A percentile compares a stretch with the other conserved stretches of the same genome.
Evolutionary conservation across 1,284 basidiomycete genomes (phyloP).

Genomic region (Pholiota adiposa): DNA sequence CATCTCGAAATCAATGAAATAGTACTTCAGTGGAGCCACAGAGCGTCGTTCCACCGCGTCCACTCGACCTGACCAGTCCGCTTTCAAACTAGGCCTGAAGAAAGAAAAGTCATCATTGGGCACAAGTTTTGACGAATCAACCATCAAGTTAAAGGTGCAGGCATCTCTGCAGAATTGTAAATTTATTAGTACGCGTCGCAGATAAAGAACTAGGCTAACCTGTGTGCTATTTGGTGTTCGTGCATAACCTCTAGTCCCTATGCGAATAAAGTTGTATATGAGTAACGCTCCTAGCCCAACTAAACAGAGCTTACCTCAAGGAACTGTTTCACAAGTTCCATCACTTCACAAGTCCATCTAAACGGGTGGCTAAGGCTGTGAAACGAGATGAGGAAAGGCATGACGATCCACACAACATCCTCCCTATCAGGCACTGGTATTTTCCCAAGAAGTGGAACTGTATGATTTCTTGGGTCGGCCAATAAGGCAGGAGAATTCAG

Average conservation of each 20-base stretch:
- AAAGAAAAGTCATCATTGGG: conserved; percentile 25
- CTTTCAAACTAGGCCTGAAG: neutral
- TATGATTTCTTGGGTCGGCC: conserved; percentile 4
- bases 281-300: neutral
- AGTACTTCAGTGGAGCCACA: conserved; percentile 6
- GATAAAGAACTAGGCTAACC: conserved; percentile 4
- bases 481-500: conserved; percentile 11
- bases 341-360: conserved; percentile 7
- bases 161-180: conserved; percentile 21
- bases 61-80: neutral
- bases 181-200: neutral
- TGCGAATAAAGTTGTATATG: neutral
- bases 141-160: conserved; percentile 27
- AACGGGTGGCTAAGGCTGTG: conserved; percentile 4
- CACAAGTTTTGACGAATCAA: conserved; percentile 26
- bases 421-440: conserved; percentile 6
- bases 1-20: conserved; percentile 20
- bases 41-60: conserved; percentile 5
- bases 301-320: conserved; percentile 6
- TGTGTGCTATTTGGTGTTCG: conserved; percentile 25
- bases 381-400: conserved; percentile 12
- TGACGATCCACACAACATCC: conserved; percentile 13
- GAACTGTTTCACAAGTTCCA: conserved; percentile 13
- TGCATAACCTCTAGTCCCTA: conserved; percentile 28
- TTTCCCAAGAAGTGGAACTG: conserved; percentile 10